Conservation (phyloP, 139 green algal genomes). For the Parachlorella kessleri region DNA sequence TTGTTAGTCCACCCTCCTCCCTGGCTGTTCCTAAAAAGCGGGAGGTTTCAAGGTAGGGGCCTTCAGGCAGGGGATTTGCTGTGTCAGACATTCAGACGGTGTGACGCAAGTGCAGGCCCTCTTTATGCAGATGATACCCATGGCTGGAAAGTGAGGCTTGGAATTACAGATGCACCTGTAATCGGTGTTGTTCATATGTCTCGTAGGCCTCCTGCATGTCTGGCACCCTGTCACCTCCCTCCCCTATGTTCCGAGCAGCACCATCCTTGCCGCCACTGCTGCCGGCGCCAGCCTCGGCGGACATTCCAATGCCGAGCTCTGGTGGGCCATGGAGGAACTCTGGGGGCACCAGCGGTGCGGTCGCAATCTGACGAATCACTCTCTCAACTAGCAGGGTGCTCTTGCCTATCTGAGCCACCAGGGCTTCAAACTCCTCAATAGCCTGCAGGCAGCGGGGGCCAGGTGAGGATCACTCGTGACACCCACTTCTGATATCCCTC, state of each 20-base stretch:
- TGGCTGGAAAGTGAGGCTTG: no score
- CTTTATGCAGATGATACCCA: no score
- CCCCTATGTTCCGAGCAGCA: slow-evolving; percentile 16
- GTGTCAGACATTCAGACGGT: no score
- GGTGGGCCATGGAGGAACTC: no score
- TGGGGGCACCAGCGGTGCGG: slow-evolving; percentile 26
- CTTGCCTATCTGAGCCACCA: slow-evolving; percentile 83
- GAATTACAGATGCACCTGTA: slow-evolving; percentile 47
- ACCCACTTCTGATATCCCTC: no score
- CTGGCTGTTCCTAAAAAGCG: no score
- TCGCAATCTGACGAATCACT: slow-evolving; percentile 67
- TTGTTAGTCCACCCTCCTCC: no score
- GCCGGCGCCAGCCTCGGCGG: neutral
- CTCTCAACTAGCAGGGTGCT: slow-evolving; percentile 82
- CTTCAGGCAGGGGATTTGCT: no score
- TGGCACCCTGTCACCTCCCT: slow-evolving; percentile 43
- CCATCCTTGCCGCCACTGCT: slow-evolving; percentile 21
- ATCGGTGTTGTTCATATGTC: slow-evolving; percentile 67
- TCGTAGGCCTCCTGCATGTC: slow-evolving; percentile 86
- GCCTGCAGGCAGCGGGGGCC: slow-evolving; percentile 13
- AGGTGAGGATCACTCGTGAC: no score
- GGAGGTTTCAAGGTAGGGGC: no score
- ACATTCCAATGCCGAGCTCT: no score
- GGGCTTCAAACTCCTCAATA: slow-evolving; percentile 40
- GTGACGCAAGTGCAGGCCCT: no score